Evolutionary conservation across 202 grass and related monocot genomes (phyloP).

Genomic region (Zizania palustris): DNA sequence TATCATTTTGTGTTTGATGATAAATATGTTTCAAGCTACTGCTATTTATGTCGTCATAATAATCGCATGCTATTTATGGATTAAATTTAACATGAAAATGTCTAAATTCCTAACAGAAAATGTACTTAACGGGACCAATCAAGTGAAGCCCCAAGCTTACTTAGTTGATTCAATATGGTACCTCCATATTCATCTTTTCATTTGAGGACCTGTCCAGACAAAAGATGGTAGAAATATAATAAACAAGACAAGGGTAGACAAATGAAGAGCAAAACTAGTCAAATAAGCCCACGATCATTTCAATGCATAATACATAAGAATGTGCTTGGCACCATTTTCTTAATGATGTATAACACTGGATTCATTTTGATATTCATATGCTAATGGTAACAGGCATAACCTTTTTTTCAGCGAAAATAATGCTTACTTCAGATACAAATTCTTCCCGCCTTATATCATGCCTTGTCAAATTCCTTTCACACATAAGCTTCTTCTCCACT

Average conservation of each 20-base stretch:
- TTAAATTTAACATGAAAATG: too few species aligned
- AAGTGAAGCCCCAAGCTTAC: constrained; percentile 87
- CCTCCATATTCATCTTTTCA: constrained; percentile 93
- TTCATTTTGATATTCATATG: constrained; percentile 7
- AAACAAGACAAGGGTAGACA: neutral
- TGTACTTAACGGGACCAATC: constrained; percentile 93
- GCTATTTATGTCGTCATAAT: too few species aligned
- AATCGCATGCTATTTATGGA: too few species aligned
- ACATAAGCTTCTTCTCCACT: constrained; percentile 97
- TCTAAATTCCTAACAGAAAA: too few species aligned
- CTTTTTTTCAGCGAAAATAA: neutral
- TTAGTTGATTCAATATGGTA: constrained; percentile 84
- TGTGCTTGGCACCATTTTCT: neutral
- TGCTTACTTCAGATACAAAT: constrained; percentile 78
- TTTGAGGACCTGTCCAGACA: constrained; percentile 77
- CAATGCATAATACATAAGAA: neutral
- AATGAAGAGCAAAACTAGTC: constrained; percentile 19
- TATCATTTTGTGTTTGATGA: too few species aligned
- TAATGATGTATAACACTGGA: neutral
- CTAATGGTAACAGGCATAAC: constrained; percentile 31
- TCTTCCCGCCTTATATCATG: constrained; percentile 80
- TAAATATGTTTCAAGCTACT: too few species aligned
- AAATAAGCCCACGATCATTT: neutral
- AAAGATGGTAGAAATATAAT: constrained; percentile 37
- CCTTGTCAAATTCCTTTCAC: constrained; percentile 83